These are phyloP conservation scores for Apophysomyces ossiformis DNA, from an alignment of 371 early-diverging fungal species.

Conservation along the genomic window DNA sequence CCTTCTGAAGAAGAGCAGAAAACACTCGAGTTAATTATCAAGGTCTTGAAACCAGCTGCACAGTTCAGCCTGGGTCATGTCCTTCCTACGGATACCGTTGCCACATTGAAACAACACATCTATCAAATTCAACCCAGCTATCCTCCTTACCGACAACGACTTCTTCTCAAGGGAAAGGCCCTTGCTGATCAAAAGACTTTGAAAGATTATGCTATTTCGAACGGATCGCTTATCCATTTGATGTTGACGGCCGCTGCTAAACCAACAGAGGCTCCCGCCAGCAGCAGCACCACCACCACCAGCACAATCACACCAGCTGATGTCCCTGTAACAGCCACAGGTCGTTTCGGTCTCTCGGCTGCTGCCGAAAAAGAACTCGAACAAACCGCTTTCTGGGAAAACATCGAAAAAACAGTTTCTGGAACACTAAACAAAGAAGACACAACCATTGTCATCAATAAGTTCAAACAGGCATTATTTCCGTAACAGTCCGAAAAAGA, in stretches of 20 bases:
- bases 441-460: constrained; percentile 15
- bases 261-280: constrained; percentile 32
- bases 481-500: neutral
- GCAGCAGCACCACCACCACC: constrained; percentile 43
- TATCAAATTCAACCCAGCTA: constrained; percentile 42
- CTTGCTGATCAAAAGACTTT: constrained; percentile 59
- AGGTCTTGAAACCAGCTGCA: constrained; percentile 52
- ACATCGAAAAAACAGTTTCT: constrained; percentile 29
- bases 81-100: constrained; percentile 34
- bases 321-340: constrained; percentile 21
- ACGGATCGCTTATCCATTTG: constrained; percentile 55
- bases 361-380: constrained; percentile 34
- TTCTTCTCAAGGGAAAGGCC: constrained; percentile 68
- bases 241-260: constrained; percentile 55
- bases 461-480: constrained; percentile 16
- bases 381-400: constrained; percentile 39
- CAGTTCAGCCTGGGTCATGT: constrained; percentile 40
- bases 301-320: constrained; percentile 28
- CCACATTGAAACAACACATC: constrained; percentile 50
- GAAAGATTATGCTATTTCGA: constrained; percentile 49
- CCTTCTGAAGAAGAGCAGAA: too few relatives aligned
- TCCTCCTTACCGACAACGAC: constrained; percentile 52
- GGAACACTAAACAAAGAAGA: constrained; percentile 18
- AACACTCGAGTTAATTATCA: constrained; percentile 37
- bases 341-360: constrained; percentile 35